phyloP scores from a whole-genome alignment of 2,329 filamentous ascomycete genomes.

The Harringtonia aguacate region DNA sequence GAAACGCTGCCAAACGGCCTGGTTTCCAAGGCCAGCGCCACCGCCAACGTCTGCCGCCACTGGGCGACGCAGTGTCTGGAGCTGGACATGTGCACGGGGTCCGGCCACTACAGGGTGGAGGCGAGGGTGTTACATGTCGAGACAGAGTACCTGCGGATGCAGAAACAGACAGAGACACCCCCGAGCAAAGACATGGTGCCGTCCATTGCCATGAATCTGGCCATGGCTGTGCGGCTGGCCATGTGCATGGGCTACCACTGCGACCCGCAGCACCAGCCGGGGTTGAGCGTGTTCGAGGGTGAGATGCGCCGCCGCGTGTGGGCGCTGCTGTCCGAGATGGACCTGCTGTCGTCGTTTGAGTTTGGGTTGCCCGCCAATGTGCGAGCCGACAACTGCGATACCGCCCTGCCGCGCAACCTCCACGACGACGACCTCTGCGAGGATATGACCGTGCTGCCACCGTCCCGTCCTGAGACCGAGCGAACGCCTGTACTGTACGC shows the following conservation, averaged over 20 bases:
- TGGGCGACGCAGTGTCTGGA: slow-evolving; percentile 18
- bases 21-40: no score
- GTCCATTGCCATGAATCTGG: slow-evolving; percentile 18
- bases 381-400: slow-evolving; percentile 34
- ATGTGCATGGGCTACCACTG: slow-evolving; percentile 34
- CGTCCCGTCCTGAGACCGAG: slow-evolving; percentile 28
- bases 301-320: slow-evolving; percentile 42
- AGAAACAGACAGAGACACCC: no score
- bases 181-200: slow-evolving; percentile 14
- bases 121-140: slow-evolving; percentile 18
- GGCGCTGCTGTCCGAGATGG: slow-evolving; percentile 32
- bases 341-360: slow-evolving; percentile 39
- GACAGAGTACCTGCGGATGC: slow-evolving; percentile 17
- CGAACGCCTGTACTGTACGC: slow-evolving; percentile 23
- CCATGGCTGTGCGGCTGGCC: slow-evolving; percentile 17
- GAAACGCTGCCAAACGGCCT: no score
- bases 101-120: slow-evolving; percentile 17
- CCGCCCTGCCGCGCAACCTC: slow-evolving; percentile 31
- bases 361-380: slow-evolving; percentile 42
- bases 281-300: slow-evolving; percentile 34
- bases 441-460: slow-evolving; percentile 27
- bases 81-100: slow-evolving; percentile 20
- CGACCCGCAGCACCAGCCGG: slow-evolving; percentile 30
- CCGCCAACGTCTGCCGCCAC: slow-evolving; percentile 14
- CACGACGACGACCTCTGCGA: slow-evolving; percentile 42